phyloP scores from a whole-genome alignment of 305 asterid genomes.

The Fraxinus xanthoxyloides region DNA sequence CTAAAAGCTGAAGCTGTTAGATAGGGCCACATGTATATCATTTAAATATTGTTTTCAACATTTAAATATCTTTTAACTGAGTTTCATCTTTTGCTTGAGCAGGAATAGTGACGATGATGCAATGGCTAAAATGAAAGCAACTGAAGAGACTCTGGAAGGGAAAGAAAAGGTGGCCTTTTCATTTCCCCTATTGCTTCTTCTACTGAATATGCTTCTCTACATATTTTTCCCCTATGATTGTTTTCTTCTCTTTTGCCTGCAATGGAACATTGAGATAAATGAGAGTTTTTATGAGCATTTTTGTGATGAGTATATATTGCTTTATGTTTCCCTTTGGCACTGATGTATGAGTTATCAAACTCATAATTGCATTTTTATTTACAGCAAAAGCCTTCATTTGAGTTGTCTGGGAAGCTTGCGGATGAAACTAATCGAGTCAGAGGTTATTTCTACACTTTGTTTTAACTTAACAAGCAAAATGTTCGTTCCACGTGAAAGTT shows the following conservation, averaged over 20 bases:
- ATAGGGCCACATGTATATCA: neutral
- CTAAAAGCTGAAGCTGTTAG: neutral
- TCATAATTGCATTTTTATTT: conserved; percentile 19
- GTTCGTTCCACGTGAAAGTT: neutral
- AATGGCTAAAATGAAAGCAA: conserved; percentile 76
- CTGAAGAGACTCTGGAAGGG: conserved; percentile 73
- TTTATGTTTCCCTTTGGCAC: neutral
- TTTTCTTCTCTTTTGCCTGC: conserved; percentile 5
- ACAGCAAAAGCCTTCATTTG: conserved; percentile 95
- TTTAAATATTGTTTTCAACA: neutral
- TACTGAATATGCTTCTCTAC: neutral
- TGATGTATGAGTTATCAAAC: conserved; percentile 13
- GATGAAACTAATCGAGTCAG: conserved; percentile 89
- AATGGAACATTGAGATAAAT: neutral
- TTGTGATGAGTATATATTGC: conserved; percentile 1
- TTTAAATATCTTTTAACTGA: neutral
- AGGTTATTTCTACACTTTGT: conserved; percentile 47
- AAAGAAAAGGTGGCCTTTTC: conserved; percentile 63
- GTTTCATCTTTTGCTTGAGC: conserved; percentile 26
- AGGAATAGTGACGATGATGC: conserved; percentile 72
- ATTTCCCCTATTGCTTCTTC: neutral
- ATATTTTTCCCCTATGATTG: neutral
- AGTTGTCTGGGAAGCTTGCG: conserved; percentile 98
- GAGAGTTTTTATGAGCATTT: conserved; percentile 6
- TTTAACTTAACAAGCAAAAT: neutral